Evolutionary conservation across 2,329 filamentous ascomycete genomes (phyloP), one percentile per base, ranked within the genome.

Genomic region (Phaeosphaeria sp.): DNA sequence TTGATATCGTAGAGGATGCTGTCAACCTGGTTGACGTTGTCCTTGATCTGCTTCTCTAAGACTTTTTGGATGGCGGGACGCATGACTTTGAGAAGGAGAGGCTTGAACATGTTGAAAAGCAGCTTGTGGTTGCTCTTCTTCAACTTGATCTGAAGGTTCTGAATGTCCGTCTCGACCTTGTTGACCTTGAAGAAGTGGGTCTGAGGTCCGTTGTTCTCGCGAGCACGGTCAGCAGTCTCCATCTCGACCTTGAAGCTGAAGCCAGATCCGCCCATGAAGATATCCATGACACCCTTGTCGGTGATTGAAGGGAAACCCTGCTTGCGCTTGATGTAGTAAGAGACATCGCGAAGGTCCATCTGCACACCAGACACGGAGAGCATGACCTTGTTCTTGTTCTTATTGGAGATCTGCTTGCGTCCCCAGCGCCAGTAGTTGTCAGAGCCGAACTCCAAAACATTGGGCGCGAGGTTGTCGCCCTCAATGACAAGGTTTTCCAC

Each of bases 361-460:
- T 99, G 95, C 42, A 99, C 85, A 52, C 95, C 94, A 22, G 91
- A 90, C 2, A 95, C 90, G 60, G 92, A 90, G 61, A 98, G 84
- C 83, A 95, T 92, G 65, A 94, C 83, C 77, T 89, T 89, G 79
- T 97, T 93, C 79, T 91, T 89, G 78, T 88, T 89, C 83, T 89
- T 92, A 83, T 86, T 96, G 69, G 85, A 82, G 68, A 93, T 84
- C 76, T 89, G 89, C 88, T 96, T 97, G 74, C 95, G 92, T 39
- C 94, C 95, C 89, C 91, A 97, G 66, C 91, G 89, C 86, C 93
- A 92, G 82, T 95, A 96, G 82, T 98, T 95, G 81, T 98, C 93
- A 74, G 88, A 95, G 57, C 89, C 87, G 60, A 98, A 85, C 77
- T 99, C 94, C 40, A 96, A 78, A 5, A 94, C 85, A 69, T 99